Evolutionary conservation across 352 stramenopile genomes (phyloP).

Genomic region (Pythium sukuiense): DNA sequence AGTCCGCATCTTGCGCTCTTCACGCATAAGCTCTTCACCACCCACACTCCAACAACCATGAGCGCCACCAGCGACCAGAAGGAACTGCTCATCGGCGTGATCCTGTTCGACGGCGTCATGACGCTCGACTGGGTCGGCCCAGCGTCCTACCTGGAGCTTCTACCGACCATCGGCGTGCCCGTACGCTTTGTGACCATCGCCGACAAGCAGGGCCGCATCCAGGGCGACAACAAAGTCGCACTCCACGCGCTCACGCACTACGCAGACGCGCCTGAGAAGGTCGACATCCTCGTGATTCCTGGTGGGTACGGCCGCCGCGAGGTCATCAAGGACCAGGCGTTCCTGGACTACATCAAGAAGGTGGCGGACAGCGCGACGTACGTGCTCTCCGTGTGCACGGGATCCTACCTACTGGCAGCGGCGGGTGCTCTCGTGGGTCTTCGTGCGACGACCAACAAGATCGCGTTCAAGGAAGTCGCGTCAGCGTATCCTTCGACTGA

Average conservation of each 20-base stretch:
- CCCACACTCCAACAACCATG: background rate
- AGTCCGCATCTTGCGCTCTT: background rate
- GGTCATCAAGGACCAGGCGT: slow-evolving; percentile 38
- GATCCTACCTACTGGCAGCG: slow-evolving; percentile 41
- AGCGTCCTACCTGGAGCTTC: slow-evolving; percentile 57
- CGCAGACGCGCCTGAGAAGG: slow-evolving; percentile 22
- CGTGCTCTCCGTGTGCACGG: slow-evolving; percentile 63
- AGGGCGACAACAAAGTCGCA: slow-evolving; percentile 39
- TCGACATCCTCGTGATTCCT: slow-evolving; percentile 51
- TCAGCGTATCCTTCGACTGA: slow-evolving; percentile 33
- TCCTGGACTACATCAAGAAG: slow-evolving; percentile 41
- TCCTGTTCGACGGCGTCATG: slow-evolving; percentile 62
- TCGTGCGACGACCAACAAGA: slow-evolving; percentile 67
- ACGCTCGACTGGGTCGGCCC: slow-evolving; percentile 62
- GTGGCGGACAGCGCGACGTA: slow-evolving; percentile 31
- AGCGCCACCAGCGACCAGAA: background rate
- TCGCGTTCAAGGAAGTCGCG: slow-evolving; percentile 41
- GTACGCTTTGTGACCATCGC: slow-evolving; percentile 60
- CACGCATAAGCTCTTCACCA: background rate
- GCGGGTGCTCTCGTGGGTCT: slow-evolving; percentile 46
- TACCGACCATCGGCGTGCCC: slow-evolving; percentile 40
- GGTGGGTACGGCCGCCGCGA: slow-evolving; percentile 32
- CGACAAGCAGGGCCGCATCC: slow-evolving; percentile 33
- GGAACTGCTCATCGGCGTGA: slow-evolving; percentile 45
- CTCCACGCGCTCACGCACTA: slow-evolving; percentile 40